These are phyloP conservation scores for Ogataea wickerhamii DNA, from an alignment of 805 yeast genomes.

Conservation along the genomic window DNA sequence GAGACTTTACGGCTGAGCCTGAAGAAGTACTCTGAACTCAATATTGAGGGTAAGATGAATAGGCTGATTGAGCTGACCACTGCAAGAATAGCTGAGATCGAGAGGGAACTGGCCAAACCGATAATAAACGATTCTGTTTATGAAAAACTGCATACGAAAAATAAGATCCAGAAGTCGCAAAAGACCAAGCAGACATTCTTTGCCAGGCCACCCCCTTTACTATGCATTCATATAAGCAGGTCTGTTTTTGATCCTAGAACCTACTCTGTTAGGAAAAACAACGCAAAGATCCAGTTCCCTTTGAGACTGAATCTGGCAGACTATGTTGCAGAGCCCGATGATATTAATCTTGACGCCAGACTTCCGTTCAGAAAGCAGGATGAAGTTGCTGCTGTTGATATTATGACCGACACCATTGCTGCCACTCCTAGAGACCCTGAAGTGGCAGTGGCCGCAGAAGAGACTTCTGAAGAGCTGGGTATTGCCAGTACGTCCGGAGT, in stretches of 20 bases:
- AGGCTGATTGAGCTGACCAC: conserved; percentile 34
- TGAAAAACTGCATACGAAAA: conserved; percentile 67
- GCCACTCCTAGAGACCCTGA: conserved; percentile 7
- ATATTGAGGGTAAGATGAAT: conserved; percentile 17
- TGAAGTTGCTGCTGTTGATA: conserved; percentile 20
- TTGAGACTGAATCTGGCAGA: conserved; percentile 59
- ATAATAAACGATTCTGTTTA: conserved; percentile 79
- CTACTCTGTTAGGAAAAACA: conserved; percentile 78
- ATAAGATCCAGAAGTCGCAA: conserved; percentile 67
- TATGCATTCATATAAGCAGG: conserved; percentile 85
- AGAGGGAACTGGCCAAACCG: conserved; percentile 54
- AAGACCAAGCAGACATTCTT: conserved; percentile 82
- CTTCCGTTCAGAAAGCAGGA: conserved; percentile 65
- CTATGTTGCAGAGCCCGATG: conserved; percentile 65
- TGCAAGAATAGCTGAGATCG: conserved; percentile 46
- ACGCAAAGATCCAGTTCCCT: conserved; percentile 79
- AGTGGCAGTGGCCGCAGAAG: conserved; percentile 8
- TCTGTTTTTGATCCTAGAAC: conserved; percentile 89
- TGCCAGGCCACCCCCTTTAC: conserved; percentile 76
- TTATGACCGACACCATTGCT: conserved; percentile 11
- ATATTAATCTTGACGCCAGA: conserved; percentile 78
- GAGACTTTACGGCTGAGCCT: conserved; percentile 45
- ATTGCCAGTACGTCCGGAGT: background rate
- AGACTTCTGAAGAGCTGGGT: background rate
- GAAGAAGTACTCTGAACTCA: conserved; percentile 16